A percentile compares a stretch with the other conserved stretches of the same genome.
Conservation (phyloP, 345 rosid genomes). For the Boechera retrofracta region DNA sequence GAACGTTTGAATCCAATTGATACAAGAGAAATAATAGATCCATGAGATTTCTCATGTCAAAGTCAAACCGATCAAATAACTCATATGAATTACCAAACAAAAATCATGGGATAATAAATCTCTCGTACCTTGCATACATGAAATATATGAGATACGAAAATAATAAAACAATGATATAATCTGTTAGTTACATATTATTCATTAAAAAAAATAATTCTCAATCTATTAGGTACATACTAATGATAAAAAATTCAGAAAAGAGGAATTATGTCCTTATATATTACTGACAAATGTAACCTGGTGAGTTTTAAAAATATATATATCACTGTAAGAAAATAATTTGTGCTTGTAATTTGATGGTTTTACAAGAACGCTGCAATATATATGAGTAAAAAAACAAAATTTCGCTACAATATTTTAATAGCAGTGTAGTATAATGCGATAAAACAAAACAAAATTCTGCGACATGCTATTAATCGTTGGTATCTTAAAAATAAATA, state of each 20-base stretch:
- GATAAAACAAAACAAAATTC: not conserved
- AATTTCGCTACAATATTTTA: not conserved
- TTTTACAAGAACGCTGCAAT: not conserved
- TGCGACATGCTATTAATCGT: slow-evolving; percentile 2
- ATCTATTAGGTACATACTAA: not conserved
- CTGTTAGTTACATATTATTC: not conserved
- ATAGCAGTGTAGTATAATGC: not conserved
- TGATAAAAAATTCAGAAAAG: too few relatives aligned
- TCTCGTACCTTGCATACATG: not conserved
- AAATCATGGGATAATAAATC: not conserved
- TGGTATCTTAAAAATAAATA: not conserved
- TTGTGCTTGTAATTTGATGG: not conserved
- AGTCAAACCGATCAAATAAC: not conserved
- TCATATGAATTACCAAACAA: not conserved
- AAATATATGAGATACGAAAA: not conserved
- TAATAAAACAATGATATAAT: not conserved
- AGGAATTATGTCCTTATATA: too few relatives aligned
- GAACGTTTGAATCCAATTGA: not conserved
- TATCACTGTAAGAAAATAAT: too few relatives aligned
- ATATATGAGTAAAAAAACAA: too few relatives aligned
- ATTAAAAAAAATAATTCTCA: not conserved
- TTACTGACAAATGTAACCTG: too few relatives aligned
- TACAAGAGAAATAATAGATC: not conserved
- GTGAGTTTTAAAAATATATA: too few relatives aligned
- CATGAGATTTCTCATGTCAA: not conserved